phyloP scores from a whole-genome alignment of 495 filamentous ascomycete species.

The Talaromyces adpressus region DNA sequence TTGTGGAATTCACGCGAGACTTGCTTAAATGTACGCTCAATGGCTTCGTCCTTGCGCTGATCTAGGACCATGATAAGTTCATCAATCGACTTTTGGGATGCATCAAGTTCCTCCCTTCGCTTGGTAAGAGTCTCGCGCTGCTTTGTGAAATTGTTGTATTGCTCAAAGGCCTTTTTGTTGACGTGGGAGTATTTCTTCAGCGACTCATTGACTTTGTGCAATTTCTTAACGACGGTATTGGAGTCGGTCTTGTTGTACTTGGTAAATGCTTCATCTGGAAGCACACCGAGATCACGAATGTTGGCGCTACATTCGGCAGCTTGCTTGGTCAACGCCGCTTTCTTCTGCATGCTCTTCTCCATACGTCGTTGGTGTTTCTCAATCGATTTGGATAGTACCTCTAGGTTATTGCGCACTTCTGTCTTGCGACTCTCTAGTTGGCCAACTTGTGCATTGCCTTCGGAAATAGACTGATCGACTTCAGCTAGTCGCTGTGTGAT shows the following conservation, averaged over 20 bases:
- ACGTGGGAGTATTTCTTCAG: constrained; percentile 96
- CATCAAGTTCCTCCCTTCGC: constrained; percentile 77
- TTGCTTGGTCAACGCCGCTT: constrained; percentile 66
- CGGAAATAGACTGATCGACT: constrained; percentile 66
- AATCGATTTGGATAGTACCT: constrained; percentile 73
- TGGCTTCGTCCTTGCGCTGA: constrained; percentile 85
- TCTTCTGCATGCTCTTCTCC: constrained; percentile 86
- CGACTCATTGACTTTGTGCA: constrained; percentile 88
- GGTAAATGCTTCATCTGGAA: constrained; percentile 90
- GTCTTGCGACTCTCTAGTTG: constrained; percentile 56
- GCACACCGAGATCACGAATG: constrained; percentile 85
- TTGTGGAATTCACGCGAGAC: constrained; percentile 85
- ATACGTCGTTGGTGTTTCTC: constrained; percentile 84
- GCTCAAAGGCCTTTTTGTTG: constrained; percentile 99
- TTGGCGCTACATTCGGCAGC: constrained; percentile 74
- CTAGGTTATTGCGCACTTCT: constrained; percentile 59
- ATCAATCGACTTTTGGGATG: constrained; percentile 74
- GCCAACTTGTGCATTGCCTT: constrained; percentile 48
- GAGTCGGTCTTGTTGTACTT: constrained; percentile 77
- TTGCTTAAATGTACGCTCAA: constrained; percentile 97
- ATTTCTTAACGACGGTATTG: constrained; percentile 71
- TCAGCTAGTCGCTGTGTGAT: constrained; percentile 61
- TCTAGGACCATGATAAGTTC: constrained; percentile 89
- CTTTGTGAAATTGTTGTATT: constrained; percentile 94
- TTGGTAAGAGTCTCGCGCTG: constrained; percentile 78